A percentile compares a stretch with the other conserved stretches of the same genome.
These are phyloP conservation scores for Plantago elongata DNA, from an alignment of 257 asterid species.

Conservation along the genomic window DNA sequence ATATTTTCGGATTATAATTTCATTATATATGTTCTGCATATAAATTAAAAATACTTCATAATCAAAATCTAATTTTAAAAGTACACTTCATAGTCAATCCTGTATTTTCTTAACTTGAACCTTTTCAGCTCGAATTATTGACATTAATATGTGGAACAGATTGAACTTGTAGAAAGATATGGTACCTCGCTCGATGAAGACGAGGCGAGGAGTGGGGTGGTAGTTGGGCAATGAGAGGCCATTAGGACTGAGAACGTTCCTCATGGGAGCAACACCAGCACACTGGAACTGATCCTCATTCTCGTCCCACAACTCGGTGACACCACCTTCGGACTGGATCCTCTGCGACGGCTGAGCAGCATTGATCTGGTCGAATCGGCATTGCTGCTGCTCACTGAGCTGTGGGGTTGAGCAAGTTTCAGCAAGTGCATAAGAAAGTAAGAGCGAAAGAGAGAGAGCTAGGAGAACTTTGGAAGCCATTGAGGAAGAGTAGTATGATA, in stretches of 20 bases:
- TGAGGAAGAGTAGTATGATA: neutral
- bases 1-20: too few relatives aligned
- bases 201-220: constrained; percentile 64
- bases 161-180: too few relatives aligned
- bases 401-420: constrained; percentile 11
- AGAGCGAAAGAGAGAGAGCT: constrained; percentile 1
- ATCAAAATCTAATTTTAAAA: too few relatives aligned
- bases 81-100: too few relatives aligned
- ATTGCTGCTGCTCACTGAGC: constrained; percentile 48
- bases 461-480: constrained; percentile 39
- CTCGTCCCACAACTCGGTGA: constrained; percentile 58
- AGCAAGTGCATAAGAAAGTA: constrained; percentile 26
- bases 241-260: constrained; percentile 35
- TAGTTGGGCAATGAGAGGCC: constrained; percentile 58
- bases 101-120: too few relatives aligned
- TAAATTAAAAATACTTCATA: too few relatives aligned
- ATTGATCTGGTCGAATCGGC: constrained; percentile 48
- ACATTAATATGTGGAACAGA: too few relatives aligned
- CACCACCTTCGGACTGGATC: constrained; percentile 55
- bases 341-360: constrained; percentile 36
- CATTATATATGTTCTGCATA: too few relatives aligned
- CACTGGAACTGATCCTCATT: constrained; percentile 54
- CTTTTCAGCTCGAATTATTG: too few relatives aligned
- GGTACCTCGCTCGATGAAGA: constrained; percentile 49
- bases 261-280: constrained; percentile 55